Conservation (phyloP, 1,284 basidiomycete species). For the Cryptococcus amylolentus region DNA sequence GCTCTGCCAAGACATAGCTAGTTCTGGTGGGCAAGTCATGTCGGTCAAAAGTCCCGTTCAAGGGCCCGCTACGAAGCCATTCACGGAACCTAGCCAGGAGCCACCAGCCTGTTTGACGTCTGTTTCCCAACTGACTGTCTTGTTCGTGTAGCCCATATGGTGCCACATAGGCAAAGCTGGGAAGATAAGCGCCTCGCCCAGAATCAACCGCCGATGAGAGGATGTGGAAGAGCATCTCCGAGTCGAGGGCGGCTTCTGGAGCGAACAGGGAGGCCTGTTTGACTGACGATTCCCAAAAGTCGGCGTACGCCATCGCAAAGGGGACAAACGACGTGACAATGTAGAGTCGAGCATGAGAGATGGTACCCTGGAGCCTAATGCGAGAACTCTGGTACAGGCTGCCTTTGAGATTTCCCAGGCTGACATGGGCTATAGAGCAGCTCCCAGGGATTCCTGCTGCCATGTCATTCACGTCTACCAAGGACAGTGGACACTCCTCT, state of each 20-base stretch:
- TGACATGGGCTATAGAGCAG: not conserved
- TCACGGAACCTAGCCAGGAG: constrained; percentile 38
- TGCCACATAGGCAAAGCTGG: constrained; percentile 32
- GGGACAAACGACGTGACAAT: constrained; percentile 19
- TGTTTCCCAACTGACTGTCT: constrained; percentile 32
- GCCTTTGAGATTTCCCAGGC: constrained; percentile 1
- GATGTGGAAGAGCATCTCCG: constrained; percentile 23
- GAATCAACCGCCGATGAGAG: constrained; percentile 13
- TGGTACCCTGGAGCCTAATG: constrained; percentile 5
- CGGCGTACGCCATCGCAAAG: constrained; percentile 10
- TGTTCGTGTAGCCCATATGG: constrained; percentile 41
- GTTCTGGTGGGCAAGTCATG: constrained; percentile 14
- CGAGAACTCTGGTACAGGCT: constrained; percentile 4
- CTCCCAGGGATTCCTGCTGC: not conserved
- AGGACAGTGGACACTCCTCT: not conserved
- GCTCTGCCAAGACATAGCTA: constrained; percentile 15
- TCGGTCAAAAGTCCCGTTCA: not conserved
- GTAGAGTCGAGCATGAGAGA: constrained; percentile 4
- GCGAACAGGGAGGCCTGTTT: not conserved
- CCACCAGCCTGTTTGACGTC: constrained; percentile 41
- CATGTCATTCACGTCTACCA: constrained; percentile 4
- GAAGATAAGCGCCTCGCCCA: constrained; percentile 16
- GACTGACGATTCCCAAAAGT: constrained; percentile 17
- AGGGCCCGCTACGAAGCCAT: constrained; percentile 21
- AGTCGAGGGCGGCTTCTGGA: not conserved